These are phyloP conservation scores for Arachis monticola DNA, from an alignment of 331 rosid species.

Conservation along the genomic window DNA sequence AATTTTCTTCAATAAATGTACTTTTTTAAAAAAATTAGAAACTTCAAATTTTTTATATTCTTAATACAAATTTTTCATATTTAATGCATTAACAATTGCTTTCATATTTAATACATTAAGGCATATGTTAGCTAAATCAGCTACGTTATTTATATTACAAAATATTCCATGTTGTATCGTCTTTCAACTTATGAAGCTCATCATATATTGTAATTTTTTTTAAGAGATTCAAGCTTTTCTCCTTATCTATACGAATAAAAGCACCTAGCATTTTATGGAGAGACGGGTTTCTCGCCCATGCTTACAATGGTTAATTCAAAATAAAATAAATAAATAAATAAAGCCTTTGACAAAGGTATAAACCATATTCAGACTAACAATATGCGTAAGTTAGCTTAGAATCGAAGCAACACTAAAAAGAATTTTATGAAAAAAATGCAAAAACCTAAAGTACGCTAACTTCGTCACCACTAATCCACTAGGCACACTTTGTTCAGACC, in stretches of 20 bases:
- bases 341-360: neutral
- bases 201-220: too few species aligned
- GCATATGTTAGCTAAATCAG: too few species aligned
- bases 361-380: neutral
- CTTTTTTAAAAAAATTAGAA: too few species aligned
- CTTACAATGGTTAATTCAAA: neutral
- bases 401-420: constrained; percentile 16
- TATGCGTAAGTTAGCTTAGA: constrained; percentile 3
- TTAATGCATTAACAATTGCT: too few species aligned
- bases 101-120: too few species aligned
- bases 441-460: constrained; percentile 12
- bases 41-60: too few species aligned
- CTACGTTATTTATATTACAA: too few species aligned
- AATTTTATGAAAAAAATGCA: constrained; percentile 10
- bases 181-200: too few species aligned
- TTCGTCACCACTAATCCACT: constrained; percentile 11
- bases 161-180: too few species aligned
- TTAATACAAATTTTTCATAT: too few species aligned
- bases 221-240: too few species aligned
- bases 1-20: too few species aligned
- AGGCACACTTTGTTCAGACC: neutral
- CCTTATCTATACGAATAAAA: neutral
- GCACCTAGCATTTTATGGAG: neutral
- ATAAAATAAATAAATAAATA: neutral
- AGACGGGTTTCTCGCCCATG: neutral